Base-by-base conservation (phyloP, 2,329 filamentous ascomycete species). In the Colletotrichum viniferum region DNA sequence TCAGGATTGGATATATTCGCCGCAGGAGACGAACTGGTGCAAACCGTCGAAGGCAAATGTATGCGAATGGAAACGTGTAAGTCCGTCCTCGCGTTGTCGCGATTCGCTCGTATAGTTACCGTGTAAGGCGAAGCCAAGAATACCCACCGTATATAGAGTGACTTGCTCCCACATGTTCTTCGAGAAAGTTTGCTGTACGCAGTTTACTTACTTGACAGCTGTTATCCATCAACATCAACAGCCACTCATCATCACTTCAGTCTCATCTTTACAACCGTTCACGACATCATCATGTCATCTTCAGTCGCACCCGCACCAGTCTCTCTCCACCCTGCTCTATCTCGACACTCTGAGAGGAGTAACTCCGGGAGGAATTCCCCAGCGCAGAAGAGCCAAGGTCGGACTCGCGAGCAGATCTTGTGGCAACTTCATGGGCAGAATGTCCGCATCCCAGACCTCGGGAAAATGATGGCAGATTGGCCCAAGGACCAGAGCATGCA, bases 341-440 rank as follows among this genome's bases (percentile, higher is more conserved):
- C 66, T n/a, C 58, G n/a, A 5, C n/a, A 36, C 38, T 24, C n/a
- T 3, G 32, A 63, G 8, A 55, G 24, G 5, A 30, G 9, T 5
- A 21, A 13, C 8, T 30, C 65, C 2, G 30, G 24, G 3, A 38
- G 24, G 2, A 26, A n/a, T 1, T 24, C 58, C 4, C 36, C 43
- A 3, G 26, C 43, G 13, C 64, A n/a, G 10, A n/a, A 24, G 10
- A 32, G 12, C 13, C 43, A 69, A 26, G 24, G 7, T 12, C 43
- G 18, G 1, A 63, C 58, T n/a, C 71, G 71, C 4, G 60, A 62
- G 18, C 28, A 74, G 10, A 74, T 74, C 3, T 30, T 74, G 3
- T 55, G 24, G 61, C 60, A 65, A 12, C 68, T 74, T 8, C 72
- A 74, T n/a, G 72, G 72, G 13, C 68, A 74, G n/a, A 18, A 74